Evolutionary conservation across 2,329 filamentous ascomycete species (phyloP), one percentile per base, ranked within the genome.

Genomic region (Hortaea werneckii): DNA sequence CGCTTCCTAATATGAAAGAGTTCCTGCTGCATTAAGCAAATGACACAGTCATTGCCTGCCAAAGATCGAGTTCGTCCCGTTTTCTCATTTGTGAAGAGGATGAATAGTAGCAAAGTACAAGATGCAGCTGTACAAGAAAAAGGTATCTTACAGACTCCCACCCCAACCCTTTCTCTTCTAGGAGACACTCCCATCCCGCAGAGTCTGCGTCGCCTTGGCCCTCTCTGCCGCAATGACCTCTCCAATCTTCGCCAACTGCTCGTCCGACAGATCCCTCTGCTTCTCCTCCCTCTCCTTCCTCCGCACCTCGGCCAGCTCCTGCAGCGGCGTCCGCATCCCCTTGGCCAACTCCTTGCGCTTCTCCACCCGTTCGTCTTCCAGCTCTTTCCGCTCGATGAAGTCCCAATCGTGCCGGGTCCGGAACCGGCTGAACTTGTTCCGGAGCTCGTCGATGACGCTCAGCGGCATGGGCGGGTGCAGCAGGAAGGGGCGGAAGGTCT

Each of bases 341-440:
- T 56, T 56, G 29, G 58, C 56, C 27, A 65, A 50, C 50, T 61
- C 63, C 55, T 65, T 67, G 55, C 68, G 62, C 55, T 66, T 63
- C 59, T 68, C 67, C 52, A 69, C 64, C 56, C 67, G 67, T 41
- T 66, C 65, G 49, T 78, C 81, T 62, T 82, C 75, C 48, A 72
- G 67, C 64, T 79, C 72, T 72, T 82, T 83, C 66, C 72, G 68
- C 54, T 72, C 72, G 43, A 89, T 65, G 62, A 83, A 94, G 64
- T 83, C 83, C 40, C 77, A 70, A 52, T 88, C 84, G 68, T 94
- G 87, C 41, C 86, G 75, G 44, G 82, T 87, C 59, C 88, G 76
- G 78, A 89, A 92, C 58, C 77, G 79, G 56, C 82, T 85, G 75
- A 82, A 94, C 63, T 81, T 83, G 71, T 85, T 83, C 61, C 88